Percentiles rank a stretch among this genome's conserved stretches.
phyloP scores from a whole-genome alignment of 1,139 yeast species.

The Entelexis sorbosivorans region DNA sequence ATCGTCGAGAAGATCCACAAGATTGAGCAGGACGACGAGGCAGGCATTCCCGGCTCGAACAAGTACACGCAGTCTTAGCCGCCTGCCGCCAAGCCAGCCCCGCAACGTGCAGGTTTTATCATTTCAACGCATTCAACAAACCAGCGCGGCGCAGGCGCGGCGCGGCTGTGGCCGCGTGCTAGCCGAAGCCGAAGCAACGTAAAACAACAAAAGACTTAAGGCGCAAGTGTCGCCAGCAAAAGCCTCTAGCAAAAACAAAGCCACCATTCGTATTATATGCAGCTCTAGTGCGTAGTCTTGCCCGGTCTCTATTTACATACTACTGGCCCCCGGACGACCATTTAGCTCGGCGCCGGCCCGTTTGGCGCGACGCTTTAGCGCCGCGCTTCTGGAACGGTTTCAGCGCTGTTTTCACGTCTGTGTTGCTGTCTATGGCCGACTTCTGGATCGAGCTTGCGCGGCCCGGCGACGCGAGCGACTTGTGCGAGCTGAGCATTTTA shows the following conservation, averaged over 20 bases:
- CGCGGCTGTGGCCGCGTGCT: no score
- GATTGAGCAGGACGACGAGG: not conserved
- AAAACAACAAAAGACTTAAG: no score
- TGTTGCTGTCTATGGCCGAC: not conserved
- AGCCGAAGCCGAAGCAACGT: no score
- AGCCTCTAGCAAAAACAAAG: not conserved
- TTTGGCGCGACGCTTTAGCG: not conserved
- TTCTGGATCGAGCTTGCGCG: constrained; percentile 2
- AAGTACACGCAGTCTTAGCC: not conserved
- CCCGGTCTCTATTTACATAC: not conserved
- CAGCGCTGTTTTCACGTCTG: not conserved
- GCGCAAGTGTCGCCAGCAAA: no score
- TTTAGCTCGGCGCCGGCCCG: not conserved
- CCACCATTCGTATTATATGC: no score
- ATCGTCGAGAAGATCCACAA: constrained; percentile 11
- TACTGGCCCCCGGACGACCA: not conserved
- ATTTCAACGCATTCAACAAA: no score
- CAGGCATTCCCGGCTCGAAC: not conserved
- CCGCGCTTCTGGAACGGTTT: not conserved
- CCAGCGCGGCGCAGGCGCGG: no score
- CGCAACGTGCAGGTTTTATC: no score
- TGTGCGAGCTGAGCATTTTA: constrained; percentile 18
- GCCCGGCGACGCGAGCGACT: constrained; percentile 6
- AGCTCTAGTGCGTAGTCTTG: no score
- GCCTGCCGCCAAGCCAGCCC: no score